phyloP scores from a whole-genome alignment of 129 eudicot species.

The Flaveria brownii region DNA sequence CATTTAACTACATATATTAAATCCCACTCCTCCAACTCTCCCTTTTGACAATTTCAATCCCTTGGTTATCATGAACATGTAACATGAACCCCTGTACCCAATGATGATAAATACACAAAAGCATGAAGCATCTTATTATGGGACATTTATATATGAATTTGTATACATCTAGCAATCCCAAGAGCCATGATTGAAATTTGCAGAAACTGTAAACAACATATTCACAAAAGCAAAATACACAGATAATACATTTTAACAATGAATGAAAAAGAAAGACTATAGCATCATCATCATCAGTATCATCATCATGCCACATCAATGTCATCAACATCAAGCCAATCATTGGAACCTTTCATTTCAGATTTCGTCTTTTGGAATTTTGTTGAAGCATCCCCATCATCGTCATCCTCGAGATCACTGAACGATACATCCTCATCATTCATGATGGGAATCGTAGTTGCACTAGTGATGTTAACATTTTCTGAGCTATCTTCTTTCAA shows the following conservation, averaged over 20 bases:
- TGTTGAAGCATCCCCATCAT: slow-evolving; percentile 51
- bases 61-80: no score
- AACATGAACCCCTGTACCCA: no score
- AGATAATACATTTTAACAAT: slow-evolving; percentile 23
- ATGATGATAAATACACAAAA: background rate
- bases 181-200: slow-evolving; percentile 13
- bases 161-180: slow-evolving; percentile 30
- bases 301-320: slow-evolving; percentile 58
- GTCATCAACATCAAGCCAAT: slow-evolving; percentile 85
- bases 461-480: slow-evolving; percentile 26
- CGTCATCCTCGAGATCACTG: slow-evolving; percentile 87
- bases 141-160: slow-evolving; percentile 24
- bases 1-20: no score
- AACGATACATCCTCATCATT: slow-evolving; percentile 88
- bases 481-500: slow-evolving; percentile 71
- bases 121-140: slow-evolving; percentile 32
- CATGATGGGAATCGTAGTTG: slow-evolving; percentile 46
- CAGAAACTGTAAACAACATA: slow-evolving; percentile 24
- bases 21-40: no score
- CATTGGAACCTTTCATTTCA: slow-evolving; percentile 57
- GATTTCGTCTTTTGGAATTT: slow-evolving; percentile 36
- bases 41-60: no score
- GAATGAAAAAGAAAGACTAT: background rate
- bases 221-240: slow-evolving; percentile 26
- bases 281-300: slow-evolving; percentile 23